Conservation (phyloP, 2,329 filamentous ascomycete species). For the Chaetomium globosum region DNA sequence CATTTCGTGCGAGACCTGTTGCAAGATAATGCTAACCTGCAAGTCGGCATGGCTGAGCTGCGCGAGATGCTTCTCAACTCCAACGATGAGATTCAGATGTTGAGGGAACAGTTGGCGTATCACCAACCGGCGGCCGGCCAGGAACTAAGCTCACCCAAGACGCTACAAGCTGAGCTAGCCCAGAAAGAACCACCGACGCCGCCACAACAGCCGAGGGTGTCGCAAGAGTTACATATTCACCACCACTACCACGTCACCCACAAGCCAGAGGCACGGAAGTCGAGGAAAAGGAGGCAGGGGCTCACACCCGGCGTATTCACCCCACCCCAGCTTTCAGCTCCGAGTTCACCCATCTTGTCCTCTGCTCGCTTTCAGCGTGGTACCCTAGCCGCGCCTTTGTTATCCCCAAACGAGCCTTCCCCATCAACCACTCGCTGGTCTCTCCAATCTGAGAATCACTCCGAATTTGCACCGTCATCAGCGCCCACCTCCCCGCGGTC, state of each 20-base stretch:
- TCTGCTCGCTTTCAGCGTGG: slow-evolving; percentile 46
- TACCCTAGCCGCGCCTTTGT: slow-evolving; percentile 54
- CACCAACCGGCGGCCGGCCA: slow-evolving; percentile 68
- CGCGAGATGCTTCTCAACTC: slow-evolving; percentile 87
- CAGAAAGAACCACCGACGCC: slow-evolving; percentile 45
- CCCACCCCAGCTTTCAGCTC: slow-evolving; percentile 47
- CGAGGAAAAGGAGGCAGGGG: slow-evolving; percentile 72
- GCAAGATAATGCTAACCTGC: slow-evolving; percentile 91
- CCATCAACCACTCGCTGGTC: slow-evolving; percentile 66
- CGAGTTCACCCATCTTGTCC: slow-evolving; percentile 48
- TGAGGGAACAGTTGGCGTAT: slow-evolving; percentile 77
- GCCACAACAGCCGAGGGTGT: slow-evolving; percentile 43
- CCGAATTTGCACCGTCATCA: slow-evolving; percentile 70
- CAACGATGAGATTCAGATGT: slow-evolving; percentile 87
- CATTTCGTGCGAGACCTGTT: slow-evolving; percentile 95
- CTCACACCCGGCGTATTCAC: slow-evolving; percentile 65
- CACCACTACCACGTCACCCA: slow-evolving; percentile 83
- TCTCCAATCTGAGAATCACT: slow-evolving; percentile 60
- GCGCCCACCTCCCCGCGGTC: slow-evolving; percentile 81
- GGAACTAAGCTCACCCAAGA: slow-evolving; percentile 50
- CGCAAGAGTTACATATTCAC: slow-evolving; percentile 85
- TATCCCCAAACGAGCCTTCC: slow-evolving; percentile 35
- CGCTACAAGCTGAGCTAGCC: slow-evolving; percentile 72
- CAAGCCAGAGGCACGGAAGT: slow-evolving; percentile 63
- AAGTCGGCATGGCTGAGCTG: slow-evolving; percentile 87